phyloP scores from a whole-genome alignment of 2,329 filamentous ascomycete species.

The Ophiostoma perfectum region DNA sequence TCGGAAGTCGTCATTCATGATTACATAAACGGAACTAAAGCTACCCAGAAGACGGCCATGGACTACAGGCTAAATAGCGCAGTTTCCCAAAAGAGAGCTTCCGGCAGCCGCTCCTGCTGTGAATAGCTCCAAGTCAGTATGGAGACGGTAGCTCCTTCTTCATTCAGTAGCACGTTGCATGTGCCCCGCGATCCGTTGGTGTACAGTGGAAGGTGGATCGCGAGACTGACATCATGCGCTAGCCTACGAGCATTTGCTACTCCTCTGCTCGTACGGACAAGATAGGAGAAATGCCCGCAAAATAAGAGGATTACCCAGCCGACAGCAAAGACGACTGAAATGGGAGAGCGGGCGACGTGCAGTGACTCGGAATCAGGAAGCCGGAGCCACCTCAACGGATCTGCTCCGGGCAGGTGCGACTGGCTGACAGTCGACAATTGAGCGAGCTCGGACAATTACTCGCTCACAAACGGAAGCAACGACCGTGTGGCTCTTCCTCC shows the following conservation, averaged over 20 bases:
- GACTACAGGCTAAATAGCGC: slow-evolving; percentile 2
- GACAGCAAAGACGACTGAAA: not conserved
- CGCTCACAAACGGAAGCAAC: not conserved
- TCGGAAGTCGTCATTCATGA: not conserved
- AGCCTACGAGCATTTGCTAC: not conserved
- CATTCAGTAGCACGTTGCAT: slow-evolving; percentile 1
- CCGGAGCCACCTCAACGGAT: slow-evolving; percentile 1
- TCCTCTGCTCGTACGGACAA: not conserved
- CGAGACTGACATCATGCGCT: slow-evolving; percentile 19
- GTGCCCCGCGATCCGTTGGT: slow-evolving; percentile 9
- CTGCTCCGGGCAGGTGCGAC: not conserved
- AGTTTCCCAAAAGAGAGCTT: slow-evolving; percentile 13
- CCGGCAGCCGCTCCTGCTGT: slow-evolving; percentile 8
- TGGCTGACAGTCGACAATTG: not conserved
- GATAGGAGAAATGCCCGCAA: not conserved
- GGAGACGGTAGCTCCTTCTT: not conserved
- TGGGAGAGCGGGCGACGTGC: not conserved
- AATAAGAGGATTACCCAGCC: not conserved
- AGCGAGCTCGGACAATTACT: not conserved
- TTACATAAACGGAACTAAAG: not conserved
- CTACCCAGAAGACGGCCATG: too few species aligned
- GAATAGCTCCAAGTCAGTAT: not conserved
- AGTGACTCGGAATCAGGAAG: not conserved
- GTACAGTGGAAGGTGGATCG: slow-evolving; percentile 1
- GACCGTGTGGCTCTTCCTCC: not conserved